These are phyloP conservation scores for Solanum sejunctum DNA, from an alignment of 257 asterid genomes.

Conservation along the genomic window DNA sequence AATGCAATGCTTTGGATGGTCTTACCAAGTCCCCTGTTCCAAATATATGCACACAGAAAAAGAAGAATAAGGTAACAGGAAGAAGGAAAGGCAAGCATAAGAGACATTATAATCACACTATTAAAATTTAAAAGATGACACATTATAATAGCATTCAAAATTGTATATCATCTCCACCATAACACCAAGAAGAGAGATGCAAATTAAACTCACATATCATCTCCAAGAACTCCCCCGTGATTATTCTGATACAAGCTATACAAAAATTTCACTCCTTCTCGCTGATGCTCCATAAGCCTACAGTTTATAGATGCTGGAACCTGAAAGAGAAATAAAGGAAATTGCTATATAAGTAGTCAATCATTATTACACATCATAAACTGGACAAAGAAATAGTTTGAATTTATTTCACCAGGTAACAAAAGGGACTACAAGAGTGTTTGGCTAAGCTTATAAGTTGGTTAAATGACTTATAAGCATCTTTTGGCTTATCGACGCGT, in stretches of 20 bases:
- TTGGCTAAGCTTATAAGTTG: neutral
- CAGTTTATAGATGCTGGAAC: conserved; percentile 87
- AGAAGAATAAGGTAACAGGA: neutral
- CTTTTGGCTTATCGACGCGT: neutral
- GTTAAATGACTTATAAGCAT: neutral
- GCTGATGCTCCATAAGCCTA: conserved; percentile 87
- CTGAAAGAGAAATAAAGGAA: conserved; percentile 18
- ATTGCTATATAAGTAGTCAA: neutral
- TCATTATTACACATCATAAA: neutral
- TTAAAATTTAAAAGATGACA: neutral
- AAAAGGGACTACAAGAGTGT: neutral
- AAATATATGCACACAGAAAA: neutral
- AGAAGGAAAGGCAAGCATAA: neutral
- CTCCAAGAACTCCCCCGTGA: conserved; percentile 95
- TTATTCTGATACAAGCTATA: conserved; percentile 69
- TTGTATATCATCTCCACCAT: neutral
- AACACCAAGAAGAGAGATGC: neutral
- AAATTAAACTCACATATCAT: conserved; percentile 66
- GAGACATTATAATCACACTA: neutral
- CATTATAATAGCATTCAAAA: neutral
- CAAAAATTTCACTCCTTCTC: conserved; percentile 74
- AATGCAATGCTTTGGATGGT: conserved; percentile 92
- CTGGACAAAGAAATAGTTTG: neutral
- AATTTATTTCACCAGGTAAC: neutral
- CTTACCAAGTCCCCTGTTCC: conserved; percentile 90